Conservation (phyloP, 2,329 filamentous ascomycete genomes). For the Graphium sp. region DNA sequence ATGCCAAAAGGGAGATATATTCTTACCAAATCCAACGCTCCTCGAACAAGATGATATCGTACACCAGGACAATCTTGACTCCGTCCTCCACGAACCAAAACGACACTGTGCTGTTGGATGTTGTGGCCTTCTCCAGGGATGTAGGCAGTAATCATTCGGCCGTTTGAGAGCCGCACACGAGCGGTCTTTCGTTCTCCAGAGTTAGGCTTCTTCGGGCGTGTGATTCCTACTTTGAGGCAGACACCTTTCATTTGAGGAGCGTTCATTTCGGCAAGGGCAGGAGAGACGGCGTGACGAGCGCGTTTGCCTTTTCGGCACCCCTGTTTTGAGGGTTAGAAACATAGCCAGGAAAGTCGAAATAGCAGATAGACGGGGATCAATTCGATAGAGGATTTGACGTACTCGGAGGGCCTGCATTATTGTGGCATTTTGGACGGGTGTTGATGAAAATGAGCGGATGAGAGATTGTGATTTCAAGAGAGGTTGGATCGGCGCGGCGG, state of each 20-base stretch:
- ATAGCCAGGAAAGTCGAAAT: neutral
- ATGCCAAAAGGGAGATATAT: no score
- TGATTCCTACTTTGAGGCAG: conserved; percentile 83
- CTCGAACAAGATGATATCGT: conserved; percentile 83
- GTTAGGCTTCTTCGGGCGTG: conserved; percentile 97
- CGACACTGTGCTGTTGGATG: conserved; percentile 96
- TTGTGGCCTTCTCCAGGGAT: conserved; percentile 98
- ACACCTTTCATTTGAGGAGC: conserved; percentile 87
- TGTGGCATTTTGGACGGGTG: conserved; percentile 40
- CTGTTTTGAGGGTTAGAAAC: conserved; percentile 14
- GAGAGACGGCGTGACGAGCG: conserved; percentile 74
- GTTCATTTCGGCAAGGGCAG: conserved; percentile 52
- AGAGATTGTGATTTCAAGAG: no score
- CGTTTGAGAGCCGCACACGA: conserved; percentile 74
- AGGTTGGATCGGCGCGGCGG: no score
- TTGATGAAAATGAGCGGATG: conserved; percentile 37
- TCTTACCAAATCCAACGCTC: conserved; percentile 83
- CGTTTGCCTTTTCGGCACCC: conserved; percentile 67
- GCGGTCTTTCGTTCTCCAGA: conserved; percentile 94
- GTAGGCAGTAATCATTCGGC: conserved; percentile 78
- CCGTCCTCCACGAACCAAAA: conserved; percentile 83
- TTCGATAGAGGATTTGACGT: conserved; percentile 8
- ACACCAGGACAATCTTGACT: conserved; percentile 98
- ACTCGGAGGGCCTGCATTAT: conserved; percentile 56
- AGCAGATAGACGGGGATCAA: neutral